These are phyloP conservation scores for Melampsora americana DNA, from an alignment of 1,284 basidiomycete species.

Conservation along the genomic window DNA sequence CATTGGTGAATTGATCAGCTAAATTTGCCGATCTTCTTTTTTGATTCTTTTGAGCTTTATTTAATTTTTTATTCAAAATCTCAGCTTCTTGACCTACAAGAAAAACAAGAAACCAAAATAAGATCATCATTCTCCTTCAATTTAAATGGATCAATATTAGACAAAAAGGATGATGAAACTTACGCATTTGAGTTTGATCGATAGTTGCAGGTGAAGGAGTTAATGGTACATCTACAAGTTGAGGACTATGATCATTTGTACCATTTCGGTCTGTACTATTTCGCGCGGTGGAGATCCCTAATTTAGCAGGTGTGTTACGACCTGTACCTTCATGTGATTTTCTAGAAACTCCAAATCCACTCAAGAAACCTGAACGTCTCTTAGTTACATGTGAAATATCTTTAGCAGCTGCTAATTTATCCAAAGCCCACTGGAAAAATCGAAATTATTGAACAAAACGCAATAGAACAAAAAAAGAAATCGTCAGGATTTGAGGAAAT, in stretches of 20 bases:
- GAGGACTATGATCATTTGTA: no score
- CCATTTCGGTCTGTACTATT: no score
- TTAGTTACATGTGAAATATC: slow-evolving; percentile 12
- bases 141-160: no score
- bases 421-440: slow-evolving; percentile 44
- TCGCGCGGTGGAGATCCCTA: slow-evolving; percentile 17
- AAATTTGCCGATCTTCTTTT: slow-evolving; percentile 48
- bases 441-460: neutral
- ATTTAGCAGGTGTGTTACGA: slow-evolving; percentile 22
- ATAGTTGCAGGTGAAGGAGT: neutral
- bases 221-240: slow-evolving; percentile 22
- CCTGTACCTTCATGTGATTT: slow-evolving; percentile 7
- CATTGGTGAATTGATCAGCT: slow-evolving; percentile 44
- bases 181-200: neutral
- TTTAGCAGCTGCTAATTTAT: slow-evolving; percentile 47
- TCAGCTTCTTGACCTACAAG: slow-evolving; percentile 5
- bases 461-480: neutral
- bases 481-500: neutral
- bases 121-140: neutral
- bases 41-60: slow-evolving; percentile 46
- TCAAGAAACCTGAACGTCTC: slow-evolving; percentile 19
- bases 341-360: neutral
- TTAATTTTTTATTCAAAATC: slow-evolving; percentile 12
- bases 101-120: neutral
- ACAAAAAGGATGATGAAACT: neutral